Base-by-base conservation (phyloP, 2,329 filamentous ascomycete genomes). In the Trichophyton simii region DNA sequence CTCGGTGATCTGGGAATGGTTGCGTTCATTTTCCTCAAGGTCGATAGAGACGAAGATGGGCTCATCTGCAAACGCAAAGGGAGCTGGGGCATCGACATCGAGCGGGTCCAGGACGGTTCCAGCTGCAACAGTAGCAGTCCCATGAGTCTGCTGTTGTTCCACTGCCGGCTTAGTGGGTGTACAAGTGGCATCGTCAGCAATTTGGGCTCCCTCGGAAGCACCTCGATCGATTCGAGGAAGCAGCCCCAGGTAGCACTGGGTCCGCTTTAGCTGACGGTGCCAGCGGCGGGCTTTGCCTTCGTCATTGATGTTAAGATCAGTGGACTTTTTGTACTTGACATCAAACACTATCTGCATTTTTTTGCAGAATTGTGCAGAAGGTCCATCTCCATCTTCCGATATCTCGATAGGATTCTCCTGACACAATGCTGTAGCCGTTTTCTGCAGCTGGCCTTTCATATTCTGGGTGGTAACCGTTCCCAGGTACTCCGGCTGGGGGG, bases 21-120 rank as follows among this genome's bases (percentile, higher is more conserved):
- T 78, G 22, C 76, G 74, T 72, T 99, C 94, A 62, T 86, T 89
- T 0, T 87, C 85, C 72, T 99, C 94, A 36, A 94, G 77, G 67
- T 99, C 94, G 52, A 97, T 78, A 64, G 82, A 84, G 62, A 96
- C 78, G 66, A 96, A 87, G 6, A 95, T 79, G 0, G 83, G 79
- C n/a, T 79, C 76, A 9, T 72, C 68, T 31, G 85, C 81, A 59
- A 80, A 79, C 0, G 71, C 62, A 62, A 78, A 80, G 0, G 78
- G 78, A 1, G 73, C 73, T 0, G 76, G 73, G 44, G 77, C 66
- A n/a, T 72, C 70, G 50, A 80, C 67, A 68, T 82, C 73, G 44
- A 84, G 68, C 1, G 68, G 71, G 31, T 63, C 67, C 6, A 73
- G 61, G 5, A 66, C 66, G 18, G 65, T 64, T 22, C 69, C 64